Base-by-base conservation (phyloP, 768 basidiomycete genomes). In the Phaffia australis region DNA sequence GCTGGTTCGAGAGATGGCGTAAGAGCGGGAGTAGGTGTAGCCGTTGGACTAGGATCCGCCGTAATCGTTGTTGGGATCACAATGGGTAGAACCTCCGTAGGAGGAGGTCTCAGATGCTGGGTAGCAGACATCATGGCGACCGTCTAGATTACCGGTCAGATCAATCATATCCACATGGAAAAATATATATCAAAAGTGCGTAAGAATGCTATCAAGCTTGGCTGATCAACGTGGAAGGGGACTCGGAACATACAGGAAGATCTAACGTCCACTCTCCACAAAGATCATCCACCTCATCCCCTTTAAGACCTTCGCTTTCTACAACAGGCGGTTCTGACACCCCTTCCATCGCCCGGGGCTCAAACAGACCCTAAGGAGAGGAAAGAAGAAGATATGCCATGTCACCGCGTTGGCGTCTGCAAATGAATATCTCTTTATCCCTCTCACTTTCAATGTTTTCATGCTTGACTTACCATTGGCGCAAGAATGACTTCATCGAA, bases 401-500 rank as follows among this genome's bases (percentile, higher is more conserved):
- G 35, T 47, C 42, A 55, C 27, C 29, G 32, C 3, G 46, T 49
- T 21, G 23, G 27, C 11, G 11, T 14, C 29, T 46, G 60, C 29
- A 18, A 23, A 32, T 21, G 11, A 5, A 42, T 11, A 42, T 42
- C 35, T 42, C 11, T 42, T 42, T 4, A 42, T 42, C 35, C 11
- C 35, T 11, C 35, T 42, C 35, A 4, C 35, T 42, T 29, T 56
- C 18, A 16, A 56, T 23, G 11, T 42, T 42, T 42, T 11, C 35
- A 16, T 60, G 19, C 32, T 21, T 55, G 15, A 77, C 81, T 70
- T 72, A 92, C 95, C 85, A 94, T 89, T 2, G 94, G 89, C 0
- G 93, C 91, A 42, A 97, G 79, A 67, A 95, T 93, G 60, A 88
- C 86, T 76, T 99, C 95, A 74, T 98, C 94, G 73, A 95, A 98